Base-by-base conservation (phyloP, 331 rosid species). In the Quercus lobata region DNA sequence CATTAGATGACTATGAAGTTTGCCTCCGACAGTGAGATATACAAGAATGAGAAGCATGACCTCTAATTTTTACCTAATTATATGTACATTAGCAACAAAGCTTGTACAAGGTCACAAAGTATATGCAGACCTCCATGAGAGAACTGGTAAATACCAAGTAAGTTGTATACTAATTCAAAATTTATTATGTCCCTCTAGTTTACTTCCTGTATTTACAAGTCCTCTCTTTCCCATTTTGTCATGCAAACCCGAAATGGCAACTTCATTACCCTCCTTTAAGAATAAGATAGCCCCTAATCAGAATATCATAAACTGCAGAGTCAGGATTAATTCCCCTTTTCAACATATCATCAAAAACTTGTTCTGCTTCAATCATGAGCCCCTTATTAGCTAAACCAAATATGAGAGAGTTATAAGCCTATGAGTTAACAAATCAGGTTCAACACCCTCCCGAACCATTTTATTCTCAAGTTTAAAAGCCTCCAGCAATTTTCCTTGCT, bases 351-450 rank as follows among this genome's bases (percentile, higher is more conserved):
- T 80, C 80, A 46, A 86, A 83, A 69, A 86, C 83, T 71, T 86
- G 81, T 70, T 62, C 65, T 21, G 85, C 87, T 69, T 86, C 89
- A 58, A 86, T 57, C 87, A 86, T 83, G 24, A 82, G 84, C 71
- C 87, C 87, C 73, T 77, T 80, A 35, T 57, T 75, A 8, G 84
- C 75, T 81, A 86, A 80, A 60, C 87, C 84, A 32, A 24, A 52
- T 27, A 86, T 80, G 16, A 86, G 74, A 37, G 87, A 79, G 71
- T 76, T 83, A 63, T 80, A 83, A 41, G 46, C 46, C 46, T 41
- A 41, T 8, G 46, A 46, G 89, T 86, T 41, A 86, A 83, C 30
- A 86, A 72, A 77, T 86, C 87, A 7, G 79, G 89, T 73, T 69
- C 81, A 52, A 83, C 62, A 46, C 74, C 83, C 68, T 83, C 89